phyloP scores from a whole-genome alignment of 2,329 filamentous ascomycete genomes.

The Pyrenophora tritici-repentis region DNA sequence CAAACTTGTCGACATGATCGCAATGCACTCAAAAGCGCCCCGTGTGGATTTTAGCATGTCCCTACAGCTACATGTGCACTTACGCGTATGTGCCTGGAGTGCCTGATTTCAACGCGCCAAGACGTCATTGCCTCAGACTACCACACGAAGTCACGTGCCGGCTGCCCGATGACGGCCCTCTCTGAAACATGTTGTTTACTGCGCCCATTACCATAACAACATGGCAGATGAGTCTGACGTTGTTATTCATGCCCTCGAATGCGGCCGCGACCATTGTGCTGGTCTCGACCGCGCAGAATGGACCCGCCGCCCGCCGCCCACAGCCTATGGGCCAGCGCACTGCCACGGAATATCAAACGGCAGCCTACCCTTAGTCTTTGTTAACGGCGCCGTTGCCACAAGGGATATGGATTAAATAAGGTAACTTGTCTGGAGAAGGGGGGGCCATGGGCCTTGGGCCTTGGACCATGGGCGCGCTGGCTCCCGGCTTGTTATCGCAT shows the following conservation, averaged over 20 bases:
- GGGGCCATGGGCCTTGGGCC: not conserved
- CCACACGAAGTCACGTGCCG: constrained; percentile 22
- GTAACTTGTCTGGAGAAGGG: constrained; percentile 12
- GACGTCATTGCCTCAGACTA: constrained; percentile 1
- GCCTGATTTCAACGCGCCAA: constrained; percentile 3
- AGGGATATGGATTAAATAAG: constrained; percentile 11
- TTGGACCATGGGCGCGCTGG: constrained; percentile 8
- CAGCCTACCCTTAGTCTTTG: constrained; percentile 20
- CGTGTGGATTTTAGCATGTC: not conserved
- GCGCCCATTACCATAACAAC: constrained; percentile 24
- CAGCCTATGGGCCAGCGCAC: constrained; percentile 36
- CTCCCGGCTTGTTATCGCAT: constrained; percentile 14
- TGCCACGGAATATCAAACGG: constrained; percentile 35
- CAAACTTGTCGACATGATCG: not conserved
- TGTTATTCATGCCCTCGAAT: constrained; percentile 20
- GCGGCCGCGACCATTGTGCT: constrained; percentile 23
- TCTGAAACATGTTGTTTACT: constrained; percentile 22
- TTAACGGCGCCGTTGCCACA: constrained; percentile 20
- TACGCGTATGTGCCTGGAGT: constrained; percentile 1
- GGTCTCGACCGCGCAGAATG: constrained; percentile 17
- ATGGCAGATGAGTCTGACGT: constrained; percentile 8
- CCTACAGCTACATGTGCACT: not conserved
- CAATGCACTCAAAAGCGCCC: not conserved
- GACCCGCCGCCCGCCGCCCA: constrained; percentile 27
- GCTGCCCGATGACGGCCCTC: constrained; percentile 5